Base-by-base conservation (phyloP, 2,329 filamentous ascomycete genomes). In the Cadophora luteo-olivacea region DNA sequence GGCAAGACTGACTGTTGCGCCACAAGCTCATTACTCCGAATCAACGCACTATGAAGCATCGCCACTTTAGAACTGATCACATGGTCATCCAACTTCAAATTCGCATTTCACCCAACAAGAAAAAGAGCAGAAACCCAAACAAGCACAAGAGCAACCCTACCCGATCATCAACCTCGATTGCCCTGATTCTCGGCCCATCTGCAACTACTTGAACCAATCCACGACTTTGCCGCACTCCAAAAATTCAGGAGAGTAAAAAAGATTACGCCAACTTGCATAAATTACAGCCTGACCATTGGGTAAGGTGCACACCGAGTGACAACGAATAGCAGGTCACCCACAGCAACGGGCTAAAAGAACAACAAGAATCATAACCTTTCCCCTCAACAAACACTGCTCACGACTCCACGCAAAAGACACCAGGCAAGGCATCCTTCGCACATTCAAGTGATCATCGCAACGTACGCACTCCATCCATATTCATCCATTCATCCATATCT, bases 31-130 rank as follows among this genome's bases (percentile, higher is more conserved):
- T 41, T 22, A 32, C 41, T 16, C 49, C 33, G 32, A 32, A 64
- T 55, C 49, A 54, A 64, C 61, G 49, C 61, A 64, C 22, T 54
- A 64, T 64, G 63, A 58, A 65, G 63, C 63, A 57, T 65, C 63
- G 54, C 63, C 63, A 58, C 24, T 58, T 32, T 48, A 33, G 24
- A 49, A 45, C 61, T 55, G 41, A 64, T 64, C 61, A 64, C 48
- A 64, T 55, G 61, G 48, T 64, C 49, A 41, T 63, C 36, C 58
- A 22, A 32, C 36, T 25, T 24, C 60, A 32, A 19, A 60, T 25
- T 45, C 1, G 9, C 45, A 49, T 49, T 19, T 5, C 33, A 58
- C 8, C n/a, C 51, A 54, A 38, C 32, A 14, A 36, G 33, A 24
- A 41, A 0, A 19, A 38, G 32, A 36, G 24, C 14, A 38, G 36